A percentile compares a stretch with the other conserved stretches of the same genome.
These are phyloP conservation scores for Leccinum ochraceum DNA, from an alignment of 768 basidiomycete species.

Conservation along the genomic window DNA sequence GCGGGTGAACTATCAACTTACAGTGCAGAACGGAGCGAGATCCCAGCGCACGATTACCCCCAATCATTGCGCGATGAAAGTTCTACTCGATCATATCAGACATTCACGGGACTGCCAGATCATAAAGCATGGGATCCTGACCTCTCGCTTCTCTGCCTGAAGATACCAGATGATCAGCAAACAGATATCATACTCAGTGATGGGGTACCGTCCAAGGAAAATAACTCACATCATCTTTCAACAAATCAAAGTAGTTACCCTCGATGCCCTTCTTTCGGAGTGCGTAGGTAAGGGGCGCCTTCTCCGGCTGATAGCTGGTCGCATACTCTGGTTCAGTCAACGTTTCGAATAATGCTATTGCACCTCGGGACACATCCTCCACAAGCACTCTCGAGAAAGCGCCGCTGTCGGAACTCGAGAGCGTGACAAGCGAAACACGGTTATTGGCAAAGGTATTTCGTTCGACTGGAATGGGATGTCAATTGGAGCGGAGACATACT, in stretches of 20 bases:
- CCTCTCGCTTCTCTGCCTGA: conserved; percentile 20
- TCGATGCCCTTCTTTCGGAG: conserved; percentile 14
- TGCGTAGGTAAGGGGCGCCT: conserved; percentile 24
- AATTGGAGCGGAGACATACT: not conserved
- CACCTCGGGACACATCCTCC: conserved; percentile 16
- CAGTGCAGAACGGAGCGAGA: conserved; percentile 7
- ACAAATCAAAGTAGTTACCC: conserved; percentile 24
- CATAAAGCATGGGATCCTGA: not conserved
- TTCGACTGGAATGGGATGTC: conserved; percentile 16
- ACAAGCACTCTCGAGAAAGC: conserved; percentile 10
- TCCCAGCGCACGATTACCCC: conserved; percentile 18
- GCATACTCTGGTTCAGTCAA: conserved; percentile 29
- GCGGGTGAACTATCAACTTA: not conserved
- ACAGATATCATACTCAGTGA: not conserved
- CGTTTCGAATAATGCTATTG: conserved; percentile 23
- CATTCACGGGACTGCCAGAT: not conserved
- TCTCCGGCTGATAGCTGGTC: conserved; percentile 21
- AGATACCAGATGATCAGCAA: not conserved
- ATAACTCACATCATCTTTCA: conserved; percentile 22
- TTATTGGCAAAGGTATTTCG: conserved; percentile 21
- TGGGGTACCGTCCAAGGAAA: not conserved
- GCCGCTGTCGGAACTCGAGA: conserved; percentile 12
- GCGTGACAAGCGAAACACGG: conserved; percentile 32
- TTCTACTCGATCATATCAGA: conserved; percentile 13
- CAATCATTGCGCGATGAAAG: conserved; percentile 27